Percentiles rank a stretch among this genome's conserved stretches.
phyloP scores from a whole-genome alignment of 768 basidiomycete species.

The Hericium rajendrae region DNA sequence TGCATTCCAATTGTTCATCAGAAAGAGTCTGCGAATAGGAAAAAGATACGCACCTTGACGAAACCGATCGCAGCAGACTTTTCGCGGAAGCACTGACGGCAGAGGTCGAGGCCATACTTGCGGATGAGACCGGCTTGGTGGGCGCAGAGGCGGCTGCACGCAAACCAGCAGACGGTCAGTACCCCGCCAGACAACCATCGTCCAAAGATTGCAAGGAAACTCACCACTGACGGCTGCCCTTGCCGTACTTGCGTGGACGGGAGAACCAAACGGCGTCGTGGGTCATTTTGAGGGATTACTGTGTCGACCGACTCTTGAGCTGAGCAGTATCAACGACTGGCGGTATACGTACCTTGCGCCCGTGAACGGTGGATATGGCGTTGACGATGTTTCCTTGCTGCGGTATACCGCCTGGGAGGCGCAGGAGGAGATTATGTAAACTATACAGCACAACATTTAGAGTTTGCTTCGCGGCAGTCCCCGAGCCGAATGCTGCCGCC shows the following conservation, averaged over 20 bases:
- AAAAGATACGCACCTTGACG: slow-evolving; percentile 58
- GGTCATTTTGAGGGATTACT: slow-evolving; percentile 57
- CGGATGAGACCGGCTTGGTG: slow-evolving; percentile 98
- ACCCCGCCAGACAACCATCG: too few relatives aligned
- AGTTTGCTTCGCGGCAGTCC: neutral
- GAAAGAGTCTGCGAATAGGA: neutral
- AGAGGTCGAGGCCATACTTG: slow-evolving; percentile 94
- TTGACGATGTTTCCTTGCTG: neutral
- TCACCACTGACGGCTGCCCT: slow-evolving; percentile 92
- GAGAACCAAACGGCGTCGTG: slow-evolving; percentile 99
- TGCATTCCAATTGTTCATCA: neutral
- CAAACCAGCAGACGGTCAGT: neutral
- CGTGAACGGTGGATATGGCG: slow-evolving; percentile 5
- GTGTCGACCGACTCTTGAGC: neutral
- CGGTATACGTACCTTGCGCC: slow-evolving; percentile 4
- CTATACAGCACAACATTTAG: slow-evolving; percentile 11
- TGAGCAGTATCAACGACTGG: slow-evolving; percentile 4
- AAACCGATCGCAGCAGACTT: slow-evolving; percentile 91
- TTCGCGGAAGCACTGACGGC: slow-evolving; percentile 98
- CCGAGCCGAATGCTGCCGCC: neutral
- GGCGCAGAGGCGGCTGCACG: slow-evolving; percentile 80
- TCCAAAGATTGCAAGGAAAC: slow-evolving; percentile 17
- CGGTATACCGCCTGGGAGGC: neutral
- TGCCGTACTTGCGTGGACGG: slow-evolving; percentile 90
- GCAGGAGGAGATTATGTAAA: slow-evolving; percentile 4